phyloP scores from a whole-genome alignment of 371 early-diverging fungal species.

The Dichotomocladium elegans region DNA sequence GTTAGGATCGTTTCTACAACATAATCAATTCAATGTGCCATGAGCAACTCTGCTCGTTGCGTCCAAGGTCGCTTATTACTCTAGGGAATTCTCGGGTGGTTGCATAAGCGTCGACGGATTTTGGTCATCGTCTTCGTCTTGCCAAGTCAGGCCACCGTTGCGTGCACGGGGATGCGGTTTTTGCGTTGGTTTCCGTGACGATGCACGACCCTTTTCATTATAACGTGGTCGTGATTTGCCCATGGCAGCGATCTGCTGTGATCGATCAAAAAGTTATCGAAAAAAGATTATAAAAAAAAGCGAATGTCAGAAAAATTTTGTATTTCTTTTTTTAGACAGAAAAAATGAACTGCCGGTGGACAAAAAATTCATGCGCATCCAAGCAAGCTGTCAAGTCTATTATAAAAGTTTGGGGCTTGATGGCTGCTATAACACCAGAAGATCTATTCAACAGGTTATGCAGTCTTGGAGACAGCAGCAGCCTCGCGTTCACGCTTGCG shows the following conservation, averaged over 20 bases:
- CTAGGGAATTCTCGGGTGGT: background rate
- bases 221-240: slow-evolving; percentile 58
- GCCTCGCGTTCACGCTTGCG: slow-evolving; percentile 64
- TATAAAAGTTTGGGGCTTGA: too few relatives aligned
- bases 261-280: background rate
- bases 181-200: slow-evolving; percentile 39
- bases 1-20: slow-evolving; percentile 24
- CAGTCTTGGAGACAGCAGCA: slow-evolving; percentile 28
- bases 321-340: too few relatives aligned
- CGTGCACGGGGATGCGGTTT: slow-evolving; percentile 47
- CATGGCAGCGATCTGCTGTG: slow-evolving; percentile 22
- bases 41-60: too few relatives aligned
- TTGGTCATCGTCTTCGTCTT: slow-evolving; percentile 9
- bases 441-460: too few relatives aligned
- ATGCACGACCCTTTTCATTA: slow-evolving; percentile 56
- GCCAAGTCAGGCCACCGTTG: slow-evolving; percentile 39
- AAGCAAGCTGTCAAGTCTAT: too few relatives aligned
- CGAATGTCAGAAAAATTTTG: too few relatives aligned
- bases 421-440: too few relatives aligned
- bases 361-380: too few relatives aligned
- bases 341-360: too few relatives aligned
- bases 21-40: background rate
- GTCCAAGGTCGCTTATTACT: background rate
- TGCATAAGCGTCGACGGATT: background rate
- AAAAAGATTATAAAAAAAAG: too few relatives aligned